These are phyloP conservation scores for Pythium coloratum DNA, from an alignment of 352 stramenopile species.

Conservation along the genomic window DNA sequence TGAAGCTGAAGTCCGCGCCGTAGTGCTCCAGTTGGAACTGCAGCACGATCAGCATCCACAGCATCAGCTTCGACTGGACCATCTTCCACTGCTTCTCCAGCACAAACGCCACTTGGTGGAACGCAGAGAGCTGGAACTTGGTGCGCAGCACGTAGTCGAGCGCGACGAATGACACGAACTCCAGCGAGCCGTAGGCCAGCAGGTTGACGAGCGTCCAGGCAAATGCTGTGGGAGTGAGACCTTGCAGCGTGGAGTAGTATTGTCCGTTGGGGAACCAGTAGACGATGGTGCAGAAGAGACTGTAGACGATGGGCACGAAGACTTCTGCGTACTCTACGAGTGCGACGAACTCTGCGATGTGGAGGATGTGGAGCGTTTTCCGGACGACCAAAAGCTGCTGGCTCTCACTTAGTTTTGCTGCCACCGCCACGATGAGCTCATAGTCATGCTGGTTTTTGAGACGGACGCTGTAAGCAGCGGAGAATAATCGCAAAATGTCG, in stretches of 20 bases:
- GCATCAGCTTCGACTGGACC: constrained; percentile 19
- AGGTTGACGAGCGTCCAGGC: constrained; percentile 5
- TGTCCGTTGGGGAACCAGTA: constrained; percentile 29
- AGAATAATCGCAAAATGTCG: too few species aligned
- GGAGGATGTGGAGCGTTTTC: constrained; percentile 23
- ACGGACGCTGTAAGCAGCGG: too few species aligned
- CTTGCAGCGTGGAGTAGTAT: constrained; percentile 22
- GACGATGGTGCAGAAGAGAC: constrained; percentile 27
- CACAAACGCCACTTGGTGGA: constrained; percentile 21
- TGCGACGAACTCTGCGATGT: constrained; percentile 30
- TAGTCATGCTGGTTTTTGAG: not conserved
- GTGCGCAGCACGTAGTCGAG: constrained; percentile 11
- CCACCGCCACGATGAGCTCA: too few species aligned
- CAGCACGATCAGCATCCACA: constrained; percentile 18
- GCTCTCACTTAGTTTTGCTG: not conserved
- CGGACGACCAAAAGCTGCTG: constrained; percentile 10
- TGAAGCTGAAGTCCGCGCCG: constrained; percentile 10
- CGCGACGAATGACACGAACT: constrained; percentile 17
- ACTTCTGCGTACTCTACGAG: constrained; percentile 34
- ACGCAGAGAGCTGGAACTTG: constrained; percentile 10
- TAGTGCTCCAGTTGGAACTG: not conserved
- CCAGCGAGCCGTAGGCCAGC: constrained; percentile 21
- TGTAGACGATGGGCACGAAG: constrained; percentile 30
- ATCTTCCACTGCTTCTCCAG: constrained; percentile 21
- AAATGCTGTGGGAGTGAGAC: constrained; percentile 4